A percentile compares a stretch with the other conserved stretches of the same genome.
These are phyloP conservation scores for Punica granatum DNA, from an alignment of 345 rosid species.

Conservation along the genomic window DNA sequence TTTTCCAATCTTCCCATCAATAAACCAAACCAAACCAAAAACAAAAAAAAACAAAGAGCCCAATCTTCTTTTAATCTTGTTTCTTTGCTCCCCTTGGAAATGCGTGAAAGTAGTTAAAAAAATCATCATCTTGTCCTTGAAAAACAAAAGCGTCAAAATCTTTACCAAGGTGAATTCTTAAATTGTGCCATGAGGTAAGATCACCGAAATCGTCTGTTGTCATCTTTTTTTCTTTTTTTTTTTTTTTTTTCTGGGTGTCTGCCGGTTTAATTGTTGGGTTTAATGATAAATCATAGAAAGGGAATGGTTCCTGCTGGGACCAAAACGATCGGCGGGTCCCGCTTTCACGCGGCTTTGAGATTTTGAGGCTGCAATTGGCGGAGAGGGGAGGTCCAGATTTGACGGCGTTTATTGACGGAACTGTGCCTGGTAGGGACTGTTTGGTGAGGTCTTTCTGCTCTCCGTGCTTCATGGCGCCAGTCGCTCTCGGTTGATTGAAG, in stretches of 20 bases:
- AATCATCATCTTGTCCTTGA: too few species aligned
- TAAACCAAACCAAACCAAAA: too few species aligned
- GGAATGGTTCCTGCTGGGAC: conserved; percentile 14
- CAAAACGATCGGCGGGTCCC: conserved; percentile 27
- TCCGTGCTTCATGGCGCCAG: background rate
- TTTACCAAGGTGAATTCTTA: too few species aligned
- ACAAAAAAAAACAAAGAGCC: too few species aligned
- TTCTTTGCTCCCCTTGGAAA: too few species aligned
- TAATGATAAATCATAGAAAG: background rate
- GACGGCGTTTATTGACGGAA: conserved; percentile 10
- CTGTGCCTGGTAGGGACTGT: background rate
- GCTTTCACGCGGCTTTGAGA: conserved; percentile 42
- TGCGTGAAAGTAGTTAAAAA: too few species aligned
- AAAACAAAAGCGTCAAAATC: too few species aligned
- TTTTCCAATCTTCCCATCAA: background rate
- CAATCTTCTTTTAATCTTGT: too few species aligned
- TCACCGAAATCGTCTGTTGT: too few species aligned
- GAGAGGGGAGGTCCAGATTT: conserved; percentile 1
- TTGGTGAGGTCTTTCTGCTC: background rate
- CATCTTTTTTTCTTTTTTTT: too few species aligned
- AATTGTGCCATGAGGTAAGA: too few species aligned
- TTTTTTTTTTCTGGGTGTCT: background rate
- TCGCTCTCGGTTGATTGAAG: background rate
- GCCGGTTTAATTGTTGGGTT: background rate
- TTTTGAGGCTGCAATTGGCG: conserved; percentile 16